Evolutionary conservation across 2,329 filamentous ascomycete species (phyloP).

Genomic region (Colletotrichum filicis): DNA sequence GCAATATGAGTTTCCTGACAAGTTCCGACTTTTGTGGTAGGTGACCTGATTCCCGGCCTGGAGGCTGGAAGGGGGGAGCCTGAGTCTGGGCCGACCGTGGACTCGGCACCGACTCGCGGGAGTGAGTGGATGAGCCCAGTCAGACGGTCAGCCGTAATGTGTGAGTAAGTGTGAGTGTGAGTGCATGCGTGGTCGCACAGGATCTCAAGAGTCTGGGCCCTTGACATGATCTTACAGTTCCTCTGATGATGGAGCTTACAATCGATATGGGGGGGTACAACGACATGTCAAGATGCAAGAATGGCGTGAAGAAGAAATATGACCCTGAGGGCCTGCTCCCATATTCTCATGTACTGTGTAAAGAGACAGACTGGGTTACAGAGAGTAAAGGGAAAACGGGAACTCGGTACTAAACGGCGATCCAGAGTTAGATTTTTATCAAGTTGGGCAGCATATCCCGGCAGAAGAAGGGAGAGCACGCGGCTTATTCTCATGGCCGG

Average conservation of each 20-base stretch:
- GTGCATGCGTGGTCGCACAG: conserved; percentile 1
- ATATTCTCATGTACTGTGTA: background rate
- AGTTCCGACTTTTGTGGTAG: background rate
- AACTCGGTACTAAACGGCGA: background rate
- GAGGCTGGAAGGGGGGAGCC: background rate
- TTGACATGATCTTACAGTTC: background rate
- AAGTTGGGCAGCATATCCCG: background rate
- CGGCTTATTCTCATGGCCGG: background rate
- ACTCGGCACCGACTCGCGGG: background rate
- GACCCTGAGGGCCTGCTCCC: background rate
- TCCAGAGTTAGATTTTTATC: conserved; percentile 1
- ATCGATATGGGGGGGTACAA: background rate
- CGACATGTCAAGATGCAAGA: conserved; percentile 9
- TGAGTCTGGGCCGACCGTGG: conserved; percentile 14
- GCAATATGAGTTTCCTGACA: background rate
- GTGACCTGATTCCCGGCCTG: background rate
- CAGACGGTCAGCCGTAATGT: background rate
- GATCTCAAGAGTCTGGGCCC: conserved; percentile 1
- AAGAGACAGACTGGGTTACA: background rate
- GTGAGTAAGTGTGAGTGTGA: background rate
- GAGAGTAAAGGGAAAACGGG: background rate
- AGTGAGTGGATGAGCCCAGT: background rate
- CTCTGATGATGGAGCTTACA: background rate
- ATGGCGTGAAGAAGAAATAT: conserved; percentile 16
- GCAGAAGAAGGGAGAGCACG: background rate